Conservation (phyloP, 306 rosid genomes). For the Oemleria cerasiformis region DNA sequence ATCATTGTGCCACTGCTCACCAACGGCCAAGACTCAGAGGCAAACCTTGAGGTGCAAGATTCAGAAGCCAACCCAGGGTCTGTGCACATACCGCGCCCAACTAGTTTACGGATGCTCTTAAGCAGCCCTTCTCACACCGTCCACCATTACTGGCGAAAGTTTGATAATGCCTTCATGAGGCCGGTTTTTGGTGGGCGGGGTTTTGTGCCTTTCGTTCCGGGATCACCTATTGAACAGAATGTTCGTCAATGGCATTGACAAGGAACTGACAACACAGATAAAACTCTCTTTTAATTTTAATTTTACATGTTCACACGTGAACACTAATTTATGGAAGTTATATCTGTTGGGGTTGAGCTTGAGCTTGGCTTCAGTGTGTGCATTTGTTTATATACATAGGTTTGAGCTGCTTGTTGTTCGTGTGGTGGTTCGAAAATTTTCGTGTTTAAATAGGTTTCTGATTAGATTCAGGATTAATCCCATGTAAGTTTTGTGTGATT, state of each 20-base stretch:
- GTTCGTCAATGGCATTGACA: constrained; percentile 43
- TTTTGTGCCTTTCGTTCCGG: constrained; percentile 78
- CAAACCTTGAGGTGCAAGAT: constrained; percentile 14
- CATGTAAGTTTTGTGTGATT: constrained; percentile 24
- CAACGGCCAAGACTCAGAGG: constrained; percentile 39
- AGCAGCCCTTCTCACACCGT: constrained; percentile 54
- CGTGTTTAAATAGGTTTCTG: constrained; percentile 22
- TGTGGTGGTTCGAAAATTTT: constrained; percentile 31
- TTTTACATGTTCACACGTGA: not conserved
- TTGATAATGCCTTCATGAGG: constrained; percentile 83
- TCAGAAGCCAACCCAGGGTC: constrained; percentile 32
- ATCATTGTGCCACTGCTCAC: constrained; percentile 56
- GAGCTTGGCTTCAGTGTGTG: constrained; percentile 39
- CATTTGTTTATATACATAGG: constrained; percentile 28
- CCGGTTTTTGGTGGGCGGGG: constrained; percentile 94
- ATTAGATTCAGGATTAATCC: constrained; percentile 14
- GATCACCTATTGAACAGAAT: constrained; percentile 67
- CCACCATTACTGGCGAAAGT: constrained; percentile 87
- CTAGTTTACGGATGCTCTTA: constrained; percentile 55
- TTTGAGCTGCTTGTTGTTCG: constrained; percentile 25
- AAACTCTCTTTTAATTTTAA: too few species aligned
- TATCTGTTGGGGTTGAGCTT: constrained; percentile 17
- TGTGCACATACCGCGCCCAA: constrained; percentile 34
- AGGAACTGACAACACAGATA: constrained; percentile 1
- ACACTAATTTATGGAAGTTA: constrained; percentile 21